Conservation (phyloP, 192 early-diverging fungal genomes). For the Podila verticillata region DNA sequence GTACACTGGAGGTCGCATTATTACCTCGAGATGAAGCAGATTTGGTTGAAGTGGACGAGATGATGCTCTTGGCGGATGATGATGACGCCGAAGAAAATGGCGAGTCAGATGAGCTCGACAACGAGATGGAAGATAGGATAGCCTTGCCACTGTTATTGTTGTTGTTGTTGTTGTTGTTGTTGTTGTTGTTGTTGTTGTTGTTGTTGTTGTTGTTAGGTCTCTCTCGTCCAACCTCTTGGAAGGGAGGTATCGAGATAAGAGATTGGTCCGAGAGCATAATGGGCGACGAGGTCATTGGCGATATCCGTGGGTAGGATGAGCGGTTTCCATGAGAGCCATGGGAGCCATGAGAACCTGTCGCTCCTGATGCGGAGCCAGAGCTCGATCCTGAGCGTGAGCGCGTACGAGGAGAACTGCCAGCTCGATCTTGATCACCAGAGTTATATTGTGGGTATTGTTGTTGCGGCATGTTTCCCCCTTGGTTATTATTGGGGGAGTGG, state of each 20-base stretch:
- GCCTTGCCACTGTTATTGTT: neutral
- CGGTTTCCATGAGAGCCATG: constrained; percentile 7
- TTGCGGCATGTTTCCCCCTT: constrained; percentile 1
- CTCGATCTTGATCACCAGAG: neutral
- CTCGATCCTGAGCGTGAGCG: constrained; percentile 33
- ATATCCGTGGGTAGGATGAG: constrained; percentile 12
- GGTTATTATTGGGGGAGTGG: neutral
- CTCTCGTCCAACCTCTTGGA: constrained; percentile 25
- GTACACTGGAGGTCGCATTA: neutral
- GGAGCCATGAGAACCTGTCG: neutral
- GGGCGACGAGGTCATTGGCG: constrained; percentile 22
- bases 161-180: constrained; percentile 6
- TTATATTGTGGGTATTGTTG: neutral
- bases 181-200: neutral
- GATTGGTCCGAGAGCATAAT: constrained; percentile 37
- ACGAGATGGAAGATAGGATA: constrained; percentile 3
- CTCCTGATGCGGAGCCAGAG: constrained; percentile 19
- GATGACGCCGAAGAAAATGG: constrained; percentile 7
- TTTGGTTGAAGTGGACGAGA: neutral
- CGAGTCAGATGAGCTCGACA: neutral
- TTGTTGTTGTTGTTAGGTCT: neutral
- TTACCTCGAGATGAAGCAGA: constrained; percentile 1
- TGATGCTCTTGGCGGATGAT: constrained; percentile 1
- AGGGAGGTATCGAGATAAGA: constrained; percentile 45
- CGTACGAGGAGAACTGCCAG: neutral